A percentile compares a stretch with the other conserved stretches of the same genome.
Conservation (phyloP, 768 basidiomycete species). For the Lentinula guzmanii region DNA sequence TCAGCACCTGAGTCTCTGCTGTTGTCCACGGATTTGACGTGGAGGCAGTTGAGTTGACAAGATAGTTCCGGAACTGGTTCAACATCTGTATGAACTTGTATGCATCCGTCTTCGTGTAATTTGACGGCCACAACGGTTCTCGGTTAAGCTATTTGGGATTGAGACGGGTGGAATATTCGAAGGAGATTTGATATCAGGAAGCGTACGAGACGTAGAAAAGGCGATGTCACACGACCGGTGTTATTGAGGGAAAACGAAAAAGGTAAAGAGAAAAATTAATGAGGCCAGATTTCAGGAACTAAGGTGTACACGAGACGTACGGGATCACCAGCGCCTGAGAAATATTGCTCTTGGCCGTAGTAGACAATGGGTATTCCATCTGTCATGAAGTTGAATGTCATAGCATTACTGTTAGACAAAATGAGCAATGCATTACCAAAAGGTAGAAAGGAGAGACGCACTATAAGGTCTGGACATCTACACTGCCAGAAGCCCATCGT, state of each 20-base stretch:
- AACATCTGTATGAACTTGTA: constrained; percentile 56
- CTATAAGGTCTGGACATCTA: constrained; percentile 70
- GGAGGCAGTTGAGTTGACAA: constrained; percentile 40
- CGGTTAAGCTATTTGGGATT: constrained; percentile 50
- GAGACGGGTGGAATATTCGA: background rate
- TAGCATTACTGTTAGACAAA: constrained; percentile 49
- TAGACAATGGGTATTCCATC: constrained; percentile 84
- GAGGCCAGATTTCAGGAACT: background rate
- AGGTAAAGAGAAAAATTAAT: constrained; percentile 1
- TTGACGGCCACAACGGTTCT: constrained; percentile 69
- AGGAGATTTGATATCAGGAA: background rate
- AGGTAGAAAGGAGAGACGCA: constrained; percentile 21
- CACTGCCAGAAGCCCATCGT: constrained; percentile 66
- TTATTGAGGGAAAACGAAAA: background rate
- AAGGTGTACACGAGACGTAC: constrained; percentile 26
- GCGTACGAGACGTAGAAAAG: background rate
- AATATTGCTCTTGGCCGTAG: constrained; percentile 75
- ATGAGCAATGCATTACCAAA: background rate
- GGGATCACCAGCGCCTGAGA: constrained; percentile 60
- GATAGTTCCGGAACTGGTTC: constrained; percentile 64
- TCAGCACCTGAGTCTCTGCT: constrained; percentile 45
- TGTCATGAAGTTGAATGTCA: constrained; percentile 69
- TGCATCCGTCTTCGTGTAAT: constrained; percentile 50
- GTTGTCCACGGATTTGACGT: constrained; percentile 39
- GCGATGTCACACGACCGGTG: background rate